Percentiles rank a stretch among this genome's conserved stretches.
Evolutionary conservation across 73 alveolate species (phyloP).

Genomic region (Strombidium stylifer): DNA sequence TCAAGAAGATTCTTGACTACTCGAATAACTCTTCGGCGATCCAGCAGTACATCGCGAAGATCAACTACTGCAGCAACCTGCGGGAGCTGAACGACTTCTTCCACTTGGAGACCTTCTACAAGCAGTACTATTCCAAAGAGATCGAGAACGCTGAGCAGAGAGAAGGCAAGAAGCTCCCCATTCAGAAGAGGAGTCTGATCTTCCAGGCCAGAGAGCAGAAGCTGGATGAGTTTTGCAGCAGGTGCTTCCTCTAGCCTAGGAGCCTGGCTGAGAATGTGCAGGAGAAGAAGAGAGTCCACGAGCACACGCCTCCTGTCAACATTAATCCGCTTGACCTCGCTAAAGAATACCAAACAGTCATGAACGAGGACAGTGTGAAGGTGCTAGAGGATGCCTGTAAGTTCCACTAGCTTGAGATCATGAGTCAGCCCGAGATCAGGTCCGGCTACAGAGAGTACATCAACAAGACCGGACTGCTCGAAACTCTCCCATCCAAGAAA

Average conservation of each 20-base stretch:
- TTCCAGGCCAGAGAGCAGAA: background rate
- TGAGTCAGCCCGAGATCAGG: conserved; percentile 35
- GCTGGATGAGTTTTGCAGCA: conserved; percentile 10
- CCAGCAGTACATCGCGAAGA: background rate
- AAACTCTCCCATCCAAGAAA: conserved; percentile 58
- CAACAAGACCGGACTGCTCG: conserved; percentile 12
- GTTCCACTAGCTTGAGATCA: conserved; percentile 9
- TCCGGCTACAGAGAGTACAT: conserved; percentile 7
- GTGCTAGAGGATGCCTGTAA: conserved; percentile 4
- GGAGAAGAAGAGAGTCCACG: conserved; percentile 3
- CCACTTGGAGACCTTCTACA: conserved; percentile 4
- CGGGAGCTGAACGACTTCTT: background rate
- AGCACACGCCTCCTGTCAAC: background rate
- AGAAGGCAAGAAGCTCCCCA: conserved; percentile 10
- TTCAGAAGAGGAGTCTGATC: background rate
- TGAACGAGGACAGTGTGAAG: background rate
- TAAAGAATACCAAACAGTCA: background rate
- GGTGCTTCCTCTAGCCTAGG: conserved; percentile 20
- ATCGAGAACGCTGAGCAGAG: conserved; percentile 2
- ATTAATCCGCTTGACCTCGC: background rate
- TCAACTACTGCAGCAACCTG: background rate
- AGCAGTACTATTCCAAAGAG: conserved; percentile 12
- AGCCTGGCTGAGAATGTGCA: conserved; percentile 7
- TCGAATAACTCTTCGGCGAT: background rate
- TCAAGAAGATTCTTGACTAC: background rate